A percentile compares a stretch with the other conserved stretches of the same genome.
Evolutionary conservation across 164 flowering plant genomes (phyloP).

Genomic region (Piper betle): DNA sequence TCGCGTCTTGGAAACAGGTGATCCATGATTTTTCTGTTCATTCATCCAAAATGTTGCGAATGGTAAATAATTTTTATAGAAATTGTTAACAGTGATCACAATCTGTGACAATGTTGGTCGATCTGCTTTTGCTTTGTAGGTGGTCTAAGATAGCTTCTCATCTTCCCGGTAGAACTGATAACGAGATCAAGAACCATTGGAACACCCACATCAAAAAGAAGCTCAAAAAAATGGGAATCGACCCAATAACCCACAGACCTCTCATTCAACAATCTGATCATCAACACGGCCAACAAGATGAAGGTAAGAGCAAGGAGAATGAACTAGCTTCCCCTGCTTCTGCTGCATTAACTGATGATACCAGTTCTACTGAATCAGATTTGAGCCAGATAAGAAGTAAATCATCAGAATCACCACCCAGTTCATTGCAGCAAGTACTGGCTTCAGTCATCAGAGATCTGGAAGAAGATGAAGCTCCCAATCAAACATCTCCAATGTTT

Average conservation of each 20-base stretch:
- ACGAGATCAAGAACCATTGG: conserved; percentile 72
- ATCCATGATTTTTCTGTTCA: neutral
- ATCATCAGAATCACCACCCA: neutral
- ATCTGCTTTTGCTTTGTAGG: conserved; percentile 19
- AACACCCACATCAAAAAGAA: too few relatives aligned
- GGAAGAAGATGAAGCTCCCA: conserved; percentile 8
- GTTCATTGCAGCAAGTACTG: neutral
- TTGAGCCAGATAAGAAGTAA: conserved; percentile 7
- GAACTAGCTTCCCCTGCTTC: neutral
- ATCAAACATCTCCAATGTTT: conserved; percentile 16
- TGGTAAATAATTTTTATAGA: too few relatives aligned
- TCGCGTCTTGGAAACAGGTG: conserved; percentile 65
- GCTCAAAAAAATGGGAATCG: conserved; percentile 63
- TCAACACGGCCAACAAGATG: conserved; percentile 9
- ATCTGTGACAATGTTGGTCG: too few relatives aligned
- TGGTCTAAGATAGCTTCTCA: conserved; percentile 73
- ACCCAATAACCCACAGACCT: conserved; percentile 59
- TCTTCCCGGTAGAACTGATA: conserved; percentile 70
- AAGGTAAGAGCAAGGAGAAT: conserved; percentile 2
- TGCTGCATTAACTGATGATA: conserved; percentile 3
- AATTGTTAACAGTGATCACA: too few relatives aligned
- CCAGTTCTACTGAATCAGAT: neutral
- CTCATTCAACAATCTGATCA: conserved; percentile 8
- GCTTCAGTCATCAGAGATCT: neutral
- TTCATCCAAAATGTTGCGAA: neutral